phyloP scores from a whole-genome alignment of 768 basidiomycete genomes.

The Neoboletus subvelutipes region DNA sequence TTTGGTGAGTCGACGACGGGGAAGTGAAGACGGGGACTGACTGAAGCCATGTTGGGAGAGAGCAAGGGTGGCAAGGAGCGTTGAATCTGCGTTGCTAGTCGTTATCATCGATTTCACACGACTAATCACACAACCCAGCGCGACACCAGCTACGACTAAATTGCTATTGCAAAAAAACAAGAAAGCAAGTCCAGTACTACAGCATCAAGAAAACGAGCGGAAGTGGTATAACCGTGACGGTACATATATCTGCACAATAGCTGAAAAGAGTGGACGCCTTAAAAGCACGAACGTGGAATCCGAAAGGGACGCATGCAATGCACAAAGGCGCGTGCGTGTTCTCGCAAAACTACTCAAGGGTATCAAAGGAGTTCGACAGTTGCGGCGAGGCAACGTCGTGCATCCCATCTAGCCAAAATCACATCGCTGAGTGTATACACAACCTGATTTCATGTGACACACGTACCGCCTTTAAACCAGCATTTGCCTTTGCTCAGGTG shows the following conservation, averaged over 20 bases:
- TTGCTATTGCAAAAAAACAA: constrained; percentile 31
- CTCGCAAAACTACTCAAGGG: constrained; percentile 8
- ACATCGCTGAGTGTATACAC: constrained; percentile 3
- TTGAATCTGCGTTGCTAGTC: constrained; percentile 18
- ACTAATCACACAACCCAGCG: constrained; percentile 21
- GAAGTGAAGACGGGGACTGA: constrained; percentile 32
- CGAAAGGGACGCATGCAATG: constrained; percentile 7
- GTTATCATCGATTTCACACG: constrained; percentile 67
- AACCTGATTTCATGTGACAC: not conserved
- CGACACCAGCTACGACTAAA: constrained; percentile 8
- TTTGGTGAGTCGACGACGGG: constrained; percentile 1
- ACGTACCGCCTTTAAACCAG: constrained; percentile 78
- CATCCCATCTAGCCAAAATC: constrained; percentile 38
- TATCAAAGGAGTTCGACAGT: constrained; percentile 22
- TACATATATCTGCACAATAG: constrained; percentile 22
- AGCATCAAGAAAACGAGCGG: constrained; percentile 32
- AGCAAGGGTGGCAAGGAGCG: constrained; percentile 14
- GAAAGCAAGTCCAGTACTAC: constrained; percentile 21
- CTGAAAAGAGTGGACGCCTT: constrained; percentile 25
- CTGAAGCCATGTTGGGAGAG: constrained; percentile 49
- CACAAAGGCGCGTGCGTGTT: not conserved
- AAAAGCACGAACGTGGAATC: constrained; percentile 20
- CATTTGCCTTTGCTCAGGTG: constrained; percentile 79
- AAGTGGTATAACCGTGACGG: constrained; percentile 28
- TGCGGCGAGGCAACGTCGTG: constrained; percentile 28